Percentiles rank a stretch among this genome's conserved stretches.
Conservation (phyloP, 805 yeast species). For the Priceomyces haplophilus region DNA sequence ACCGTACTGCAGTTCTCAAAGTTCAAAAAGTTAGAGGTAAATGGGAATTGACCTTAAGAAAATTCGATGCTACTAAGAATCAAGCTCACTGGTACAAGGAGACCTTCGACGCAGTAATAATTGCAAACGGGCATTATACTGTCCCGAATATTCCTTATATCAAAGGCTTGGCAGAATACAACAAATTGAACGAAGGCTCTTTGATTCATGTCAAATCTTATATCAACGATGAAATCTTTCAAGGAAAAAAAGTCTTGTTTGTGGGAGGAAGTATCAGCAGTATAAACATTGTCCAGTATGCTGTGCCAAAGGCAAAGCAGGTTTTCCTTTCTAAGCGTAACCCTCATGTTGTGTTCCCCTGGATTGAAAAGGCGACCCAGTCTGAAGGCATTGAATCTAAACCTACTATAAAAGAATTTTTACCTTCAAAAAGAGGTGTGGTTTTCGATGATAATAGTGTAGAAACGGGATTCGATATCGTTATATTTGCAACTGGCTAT, state of each 20-base stretch:
- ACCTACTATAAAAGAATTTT: slow-evolving; percentile 22
- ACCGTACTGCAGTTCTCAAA: slow-evolving; percentile 38
- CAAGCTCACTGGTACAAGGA: slow-evolving; percentile 43
- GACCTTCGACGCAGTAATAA: slow-evolving; percentile 56
- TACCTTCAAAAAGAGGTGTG: slow-evolving; percentile 22
- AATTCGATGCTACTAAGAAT: slow-evolving; percentile 6
- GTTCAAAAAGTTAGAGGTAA: slow-evolving; percentile 21
- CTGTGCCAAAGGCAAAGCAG: slow-evolving; percentile 24
- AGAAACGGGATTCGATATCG: slow-evolving; percentile 30
- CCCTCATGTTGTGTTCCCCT: slow-evolving; percentile 26
- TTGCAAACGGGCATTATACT: slow-evolving; percentile 65
- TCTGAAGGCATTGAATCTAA: slow-evolving; percentile 31
- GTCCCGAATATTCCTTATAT: slow-evolving; percentile 58
- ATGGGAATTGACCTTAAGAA: slow-evolving; percentile 36
- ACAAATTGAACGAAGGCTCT: slow-evolving; percentile 39
- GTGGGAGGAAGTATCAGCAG: slow-evolving; percentile 44
- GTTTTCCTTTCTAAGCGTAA: slow-evolving; percentile 26
- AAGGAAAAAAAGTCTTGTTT: slow-evolving; percentile 37
- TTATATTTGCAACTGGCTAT: slow-evolving; percentile 52
- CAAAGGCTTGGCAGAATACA: slow-evolving; percentile 51
- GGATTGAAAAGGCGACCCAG: slow-evolving; percentile 38
- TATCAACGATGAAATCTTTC: slow-evolving; percentile 44
- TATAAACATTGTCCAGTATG: slow-evolving; percentile 43
- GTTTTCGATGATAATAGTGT: slow-evolving; percentile 24
- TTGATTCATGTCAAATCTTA: slow-evolving; percentile 58